Evolutionary conservation across 345 rosid genomes (phyloP).

Genomic region (sweet orange (Citrus sinensis)): DVS_A1.0 CM039167.1:25143501-25144000

Average conservation of each 20-base stretch:
- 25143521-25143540: slow-evolving; percentile 12
- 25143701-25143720: slow-evolving; percentile 19
- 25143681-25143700: slow-evolving; percentile 2
- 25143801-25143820: slow-evolving; percentile 27
- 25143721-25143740: slow-evolving; percentile 27
- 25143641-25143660: slow-evolving; percentile 30
- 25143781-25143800: slow-evolving; percentile 34
- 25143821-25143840: slow-evolving; percentile 17
- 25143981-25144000: slow-evolving; percentile 26
- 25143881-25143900: slow-evolving; percentile 18
- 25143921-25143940: slow-evolving; percentile 38
- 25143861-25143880: slow-evolving; percentile 31
- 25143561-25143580: slow-evolving; percentile 33
- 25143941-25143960: slow-evolving; percentile 25
- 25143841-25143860: slow-evolving; percentile 35
- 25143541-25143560: slow-evolving; percentile 27
- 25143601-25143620: slow-evolving; percentile 25
- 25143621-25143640: slow-evolving; percentile 24
- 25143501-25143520: slow-evolving; percentile 24
- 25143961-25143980: slow-evolving; percentile 38
- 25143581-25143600: slow-evolving; percentile 20
- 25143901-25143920: slow-evolving; percentile 29
- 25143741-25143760: slow-evolving; percentile 27
- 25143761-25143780: slow-evolving; percentile 28
- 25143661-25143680: slow-evolving; percentile 28